phyloP scores from a whole-genome alignment of 78 protist genomes.

The Monocercomonoides exilis region DNA sequence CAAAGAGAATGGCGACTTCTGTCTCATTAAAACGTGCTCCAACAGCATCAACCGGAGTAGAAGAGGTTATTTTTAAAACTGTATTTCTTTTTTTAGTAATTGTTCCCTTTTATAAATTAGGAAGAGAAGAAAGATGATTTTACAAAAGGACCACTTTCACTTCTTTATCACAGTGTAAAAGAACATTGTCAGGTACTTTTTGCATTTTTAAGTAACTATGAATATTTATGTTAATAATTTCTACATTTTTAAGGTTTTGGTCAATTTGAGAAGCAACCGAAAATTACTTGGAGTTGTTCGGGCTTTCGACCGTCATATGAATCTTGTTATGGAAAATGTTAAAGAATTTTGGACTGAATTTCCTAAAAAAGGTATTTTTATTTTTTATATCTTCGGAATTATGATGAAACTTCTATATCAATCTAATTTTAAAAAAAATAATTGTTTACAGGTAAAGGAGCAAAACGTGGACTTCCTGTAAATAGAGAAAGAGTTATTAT shows the following conservation, averaged over 20 bases:
- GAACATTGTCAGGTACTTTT: conserved; percentile 25
- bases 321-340: conserved; percentile 94
- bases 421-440: too few species aligned
- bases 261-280: conserved; percentile 88
- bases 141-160: conserved; percentile 84
- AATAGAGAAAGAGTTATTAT: conserved; percentile 80
- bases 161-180: conserved; percentile 74
- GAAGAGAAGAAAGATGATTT: conserved; percentile 60
- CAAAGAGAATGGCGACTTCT: background rate
- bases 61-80: background rate
- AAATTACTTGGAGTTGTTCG: conserved; percentile 86
- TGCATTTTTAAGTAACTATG: conserved; percentile 30
- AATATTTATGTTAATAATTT: background rate
- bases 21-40: background rate
- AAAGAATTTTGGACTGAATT: conserved; percentile 86
- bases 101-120: background rate
- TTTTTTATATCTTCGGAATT: background rate
- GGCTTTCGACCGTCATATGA: conserved; percentile 98
- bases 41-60: background rate
- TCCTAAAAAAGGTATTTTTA: conserved; percentile 23
- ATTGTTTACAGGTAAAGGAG: conserved; percentile 61
- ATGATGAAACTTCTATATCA: background rate
- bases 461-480: conserved; percentile 68
- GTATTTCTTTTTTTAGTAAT: background rate
- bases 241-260: conserved; percentile 56